These are phyloP conservation scores for Erigeron canadensis DNA, from an alignment of 129 eudicot species.

Conservation along the genomic window DNA sequence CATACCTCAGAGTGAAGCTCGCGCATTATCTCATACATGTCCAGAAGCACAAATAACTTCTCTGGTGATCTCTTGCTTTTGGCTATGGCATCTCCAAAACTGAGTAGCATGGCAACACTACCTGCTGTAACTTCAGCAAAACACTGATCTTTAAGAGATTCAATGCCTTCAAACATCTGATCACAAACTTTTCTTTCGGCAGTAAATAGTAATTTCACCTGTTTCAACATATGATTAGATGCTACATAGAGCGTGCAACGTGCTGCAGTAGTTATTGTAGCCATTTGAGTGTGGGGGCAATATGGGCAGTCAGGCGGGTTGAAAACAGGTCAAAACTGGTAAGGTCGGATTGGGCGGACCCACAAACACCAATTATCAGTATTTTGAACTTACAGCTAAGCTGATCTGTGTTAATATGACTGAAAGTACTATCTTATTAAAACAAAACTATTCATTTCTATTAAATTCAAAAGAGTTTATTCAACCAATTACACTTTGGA, in stretches of 20 bases:
- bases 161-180: slow-evolving; percentile 93
- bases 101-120: slow-evolving; percentile 90
- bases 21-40: slow-evolving; percentile 99
- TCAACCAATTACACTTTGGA: not conserved
- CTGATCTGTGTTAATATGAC: not conserved
- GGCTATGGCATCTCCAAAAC: slow-evolving; percentile 99
- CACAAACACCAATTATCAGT: not conserved
- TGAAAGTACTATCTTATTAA: not conserved
- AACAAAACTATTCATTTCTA: not conserved
- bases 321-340: not conserved
- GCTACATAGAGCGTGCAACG: slow-evolving; percentile 10
- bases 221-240: slow-evolving; percentile 30
- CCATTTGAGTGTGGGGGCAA: not conserved
- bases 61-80: slow-evolving; percentile 98
- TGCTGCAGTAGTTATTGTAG: slow-evolving; percentile 6
- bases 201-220: slow-evolving; percentile 96
- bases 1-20: slow-evolving; percentile 95
- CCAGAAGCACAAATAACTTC: slow-evolving; percentile 88
- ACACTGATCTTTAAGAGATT: slow-evolving; percentile 82
- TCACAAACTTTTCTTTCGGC: slow-evolving; percentile 95
- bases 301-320: not conserved
- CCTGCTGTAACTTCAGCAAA: slow-evolving; percentile 93
- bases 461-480: no score
- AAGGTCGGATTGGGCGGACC: not conserved
- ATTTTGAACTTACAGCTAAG: not conserved